A percentile compares a stretch with the other conserved stretches of the same genome.
phyloP scores from a whole-genome alignment of 1,284 basidiomycete species.

The Flammula alnicola region DNA sequence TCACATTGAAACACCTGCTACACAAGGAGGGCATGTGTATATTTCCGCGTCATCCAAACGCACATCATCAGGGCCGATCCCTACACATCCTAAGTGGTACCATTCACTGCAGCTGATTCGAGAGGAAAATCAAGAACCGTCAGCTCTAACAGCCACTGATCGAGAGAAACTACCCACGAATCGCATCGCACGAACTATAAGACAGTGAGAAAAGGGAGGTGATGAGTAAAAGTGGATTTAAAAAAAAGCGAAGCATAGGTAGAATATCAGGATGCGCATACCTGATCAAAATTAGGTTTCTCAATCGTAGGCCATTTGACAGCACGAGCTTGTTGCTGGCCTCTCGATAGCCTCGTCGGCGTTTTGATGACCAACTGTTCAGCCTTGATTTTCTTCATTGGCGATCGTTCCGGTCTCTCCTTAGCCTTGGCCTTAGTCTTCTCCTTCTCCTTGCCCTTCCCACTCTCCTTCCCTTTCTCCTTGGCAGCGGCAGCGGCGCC shows the following conservation, averaged over 20 bases:
- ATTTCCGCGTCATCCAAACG: slow-evolving; percentile 28
- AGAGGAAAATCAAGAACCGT: neutral
- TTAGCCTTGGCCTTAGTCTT: slow-evolving; percentile 4
- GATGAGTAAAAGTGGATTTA: slow-evolving; percentile 2
- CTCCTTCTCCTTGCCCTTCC: slow-evolving; percentile 3
- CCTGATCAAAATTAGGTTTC: slow-evolving; percentile 33
- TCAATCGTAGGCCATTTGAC: slow-evolving; percentile 27
- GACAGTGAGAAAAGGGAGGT: too few relatives aligned
- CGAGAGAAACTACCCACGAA: slow-evolving; percentile 28
- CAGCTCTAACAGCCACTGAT: slow-evolving; percentile 3
- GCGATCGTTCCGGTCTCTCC: slow-evolving; percentile 14
- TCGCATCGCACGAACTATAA: slow-evolving; percentile 44
- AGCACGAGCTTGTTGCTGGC: slow-evolving; percentile 5
- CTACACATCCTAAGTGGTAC: slow-evolving; percentile 47
- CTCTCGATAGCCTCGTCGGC: slow-evolving; percentile 13
- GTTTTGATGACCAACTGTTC: slow-evolving; percentile 8
- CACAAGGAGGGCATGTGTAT: slow-evolving; percentile 42
- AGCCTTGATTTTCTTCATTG: slow-evolving; percentile 9
- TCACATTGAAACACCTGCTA: slow-evolving; percentile 27
- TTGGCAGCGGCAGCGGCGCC: neutral
- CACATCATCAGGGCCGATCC: slow-evolving; percentile 33
- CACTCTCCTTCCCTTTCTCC: neutral
- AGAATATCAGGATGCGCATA: slow-evolving; percentile 17
- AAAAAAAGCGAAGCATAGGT: neutral
- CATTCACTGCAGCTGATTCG: slow-evolving; percentile 33